Conservation (phyloP, 768 basidiomycete species). For the Pleurotus tuber-regium region DNA sequence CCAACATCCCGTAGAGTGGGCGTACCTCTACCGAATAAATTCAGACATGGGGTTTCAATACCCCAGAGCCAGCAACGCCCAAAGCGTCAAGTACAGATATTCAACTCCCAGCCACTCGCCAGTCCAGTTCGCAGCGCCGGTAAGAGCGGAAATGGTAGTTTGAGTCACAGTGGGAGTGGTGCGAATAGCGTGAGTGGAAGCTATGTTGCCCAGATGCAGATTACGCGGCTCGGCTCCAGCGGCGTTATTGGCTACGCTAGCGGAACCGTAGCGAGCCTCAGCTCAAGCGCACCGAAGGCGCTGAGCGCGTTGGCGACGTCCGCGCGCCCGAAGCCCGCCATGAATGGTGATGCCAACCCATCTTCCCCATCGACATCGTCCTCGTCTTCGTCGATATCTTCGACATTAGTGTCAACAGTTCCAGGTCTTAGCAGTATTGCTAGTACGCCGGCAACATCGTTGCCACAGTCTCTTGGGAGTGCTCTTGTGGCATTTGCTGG, state of each 20-base stretch:
- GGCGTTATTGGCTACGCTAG: slow-evolving; percentile 22
- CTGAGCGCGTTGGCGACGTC: slow-evolving; percentile 36
- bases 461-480: slow-evolving; percentile 33
- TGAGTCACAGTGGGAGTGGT: slow-evolving; percentile 30
- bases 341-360: slow-evolving; percentile 11
- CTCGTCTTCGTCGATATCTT: slow-evolving; percentile 52
- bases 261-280: slow-evolving; percentile 31
- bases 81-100: slow-evolving; percentile 74
- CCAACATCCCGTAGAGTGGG: slow-evolving; percentile 81
- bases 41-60: slow-evolving; percentile 59
- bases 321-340: neutral
- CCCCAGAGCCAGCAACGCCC: slow-evolving; percentile 49
- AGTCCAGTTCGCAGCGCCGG: slow-evolving; percentile 44
- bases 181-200: slow-evolving; percentile 38
- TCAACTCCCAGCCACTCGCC: slow-evolving; percentile 75
- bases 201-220: slow-evolving; percentile 40
- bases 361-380: slow-evolving; percentile 38
- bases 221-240: slow-evolving; percentile 28
- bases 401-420: slow-evolving; percentile 22
- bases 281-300: slow-evolving; percentile 40
- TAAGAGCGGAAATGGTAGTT: slow-evolving; percentile 15
- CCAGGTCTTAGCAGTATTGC: slow-evolving; percentile 6
- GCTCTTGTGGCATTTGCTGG: slow-evolving; percentile 39
- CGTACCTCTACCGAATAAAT: slow-evolving; percentile 68
- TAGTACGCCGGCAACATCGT: slow-evolving; percentile 15